These are phyloP conservation scores for Litsea cubeba DNA, from an alignment of 164 flowering plant genomes.

Conservation along the genomic window DNA sequence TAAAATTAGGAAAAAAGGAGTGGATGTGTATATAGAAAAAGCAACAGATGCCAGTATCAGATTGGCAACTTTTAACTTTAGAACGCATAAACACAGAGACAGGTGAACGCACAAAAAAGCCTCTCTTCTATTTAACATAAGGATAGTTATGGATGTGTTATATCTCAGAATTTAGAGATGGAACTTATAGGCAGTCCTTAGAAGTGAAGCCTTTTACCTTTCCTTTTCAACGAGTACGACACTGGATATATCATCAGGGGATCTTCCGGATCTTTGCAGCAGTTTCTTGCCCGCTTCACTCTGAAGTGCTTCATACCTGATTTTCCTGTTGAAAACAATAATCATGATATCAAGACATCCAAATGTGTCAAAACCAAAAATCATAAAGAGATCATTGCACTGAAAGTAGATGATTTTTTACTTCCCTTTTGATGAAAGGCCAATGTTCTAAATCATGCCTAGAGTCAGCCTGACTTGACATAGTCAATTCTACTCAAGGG, in stretches of 20 bases:
- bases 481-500: too few species aligned
- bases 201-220: constrained; percentile 19
- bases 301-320: constrained; percentile 84
- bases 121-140: too few species aligned
- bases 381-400: not conserved
- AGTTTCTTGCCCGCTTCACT: constrained; percentile 83
- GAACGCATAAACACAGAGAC: too few species aligned
- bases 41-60: too few species aligned
- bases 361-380: not conserved
- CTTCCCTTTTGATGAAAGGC: not conserved
- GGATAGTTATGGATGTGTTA: not conserved
- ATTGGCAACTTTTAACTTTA: too few species aligned
- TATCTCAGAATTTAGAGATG: not conserved
- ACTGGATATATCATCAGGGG: constrained; percentile 96
- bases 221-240: constrained; percentile 88
- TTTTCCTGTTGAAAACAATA: constrained; percentile 37
- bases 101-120: too few species aligned
- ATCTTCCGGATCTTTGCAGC: constrained; percentile 81
- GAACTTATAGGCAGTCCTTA: not conserved
- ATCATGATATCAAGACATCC: not conserved
- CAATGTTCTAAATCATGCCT: too few species aligned
- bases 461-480: too few species aligned
- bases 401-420: not conserved
- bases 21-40: too few species aligned
- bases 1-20: too few species aligned